Percentiles rank a stretch among this genome's conserved stretches.
Conservation (phyloP, 805 yeast genomes). For the Saccharomycopsis fermentans region DNA sequence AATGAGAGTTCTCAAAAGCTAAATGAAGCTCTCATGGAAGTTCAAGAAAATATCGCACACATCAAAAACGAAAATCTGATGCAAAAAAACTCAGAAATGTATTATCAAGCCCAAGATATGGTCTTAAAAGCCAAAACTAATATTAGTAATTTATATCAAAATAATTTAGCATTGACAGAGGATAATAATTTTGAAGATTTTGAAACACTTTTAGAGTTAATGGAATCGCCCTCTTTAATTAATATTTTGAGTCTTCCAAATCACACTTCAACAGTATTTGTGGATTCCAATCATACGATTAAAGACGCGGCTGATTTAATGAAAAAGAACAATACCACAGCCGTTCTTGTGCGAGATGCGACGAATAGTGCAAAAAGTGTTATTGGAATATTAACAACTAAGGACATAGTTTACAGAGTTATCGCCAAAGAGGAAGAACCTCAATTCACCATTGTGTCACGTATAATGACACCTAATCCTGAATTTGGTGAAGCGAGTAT, state of each 20-base stretch:
- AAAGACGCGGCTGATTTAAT: slow-evolving; percentile 31
- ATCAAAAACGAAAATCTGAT: slow-evolving; percentile 15
- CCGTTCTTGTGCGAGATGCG: slow-evolving; percentile 31
- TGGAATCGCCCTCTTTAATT: slow-evolving; percentile 33
- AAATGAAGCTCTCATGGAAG: slow-evolving; percentile 23
- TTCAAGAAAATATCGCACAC: slow-evolving; percentile 24
- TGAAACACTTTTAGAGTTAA: slow-evolving; percentile 28
- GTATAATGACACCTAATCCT: slow-evolving; percentile 38
- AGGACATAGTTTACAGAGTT: slow-evolving; percentile 35
- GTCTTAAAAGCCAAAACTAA: slow-evolving; percentile 16
- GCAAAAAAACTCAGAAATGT: slow-evolving; percentile 17
- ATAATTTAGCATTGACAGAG: slow-evolving; percentile 14
- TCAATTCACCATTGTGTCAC: slow-evolving; percentile 28
- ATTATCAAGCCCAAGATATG: slow-evolving; percentile 19
- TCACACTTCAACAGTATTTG: slow-evolving; percentile 26
- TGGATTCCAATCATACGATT: slow-evolving; percentile 30
- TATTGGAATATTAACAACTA: slow-evolving; percentile 38
- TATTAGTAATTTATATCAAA: slow-evolving; percentile 13
- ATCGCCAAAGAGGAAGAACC: slow-evolving; percentile 30
- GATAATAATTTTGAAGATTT: slow-evolving; percentile 25
- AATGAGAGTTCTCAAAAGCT: slow-evolving; percentile 29
- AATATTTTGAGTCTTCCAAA: slow-evolving; percentile 23
- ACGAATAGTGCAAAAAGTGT: slow-evolving; percentile 26
- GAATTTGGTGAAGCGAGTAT: slow-evolving; percentile 32
- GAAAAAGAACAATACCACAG: slow-evolving; percentile 31